These are phyloP conservation scores for Thelephora aurantiotincta DNA, from an alignment of 768 basidiomycete species.

Conservation along the genomic window DNA sequence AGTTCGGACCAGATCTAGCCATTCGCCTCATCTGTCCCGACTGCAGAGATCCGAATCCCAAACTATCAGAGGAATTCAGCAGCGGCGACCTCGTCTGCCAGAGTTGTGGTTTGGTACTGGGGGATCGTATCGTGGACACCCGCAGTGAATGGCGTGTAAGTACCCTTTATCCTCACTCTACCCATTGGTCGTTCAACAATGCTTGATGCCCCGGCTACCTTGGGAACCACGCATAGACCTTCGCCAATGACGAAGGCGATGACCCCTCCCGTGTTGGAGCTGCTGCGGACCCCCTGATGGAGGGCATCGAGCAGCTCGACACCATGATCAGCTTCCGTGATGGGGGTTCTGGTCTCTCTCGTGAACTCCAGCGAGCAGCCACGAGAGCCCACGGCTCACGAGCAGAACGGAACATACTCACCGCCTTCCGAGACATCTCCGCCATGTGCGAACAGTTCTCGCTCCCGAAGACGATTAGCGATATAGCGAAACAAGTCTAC, in stretches of 20 bases:
- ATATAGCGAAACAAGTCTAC: slow-evolving; percentile 94
- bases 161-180: slow-evolving; percentile 11
- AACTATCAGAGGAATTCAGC: slow-evolving; percentile 95
- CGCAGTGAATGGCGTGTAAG: slow-evolving; percentile 95
- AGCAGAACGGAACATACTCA: slow-evolving; percentile 72
- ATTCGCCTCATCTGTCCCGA: slow-evolving; percentile 92
- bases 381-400: slow-evolving; percentile 67
- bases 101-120: slow-evolving; percentile 85
- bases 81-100: slow-evolving; percentile 96
- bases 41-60: slow-evolving; percentile 84
- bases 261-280: slow-evolving; percentile 99
- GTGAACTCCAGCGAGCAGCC: slow-evolving; percentile 86
- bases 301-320: slow-evolving; percentile 89
- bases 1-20: slow-evolving; percentile 70
- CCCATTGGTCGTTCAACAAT: slow-evolving; percentile 4
- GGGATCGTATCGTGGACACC: slow-evolving; percentile 94
- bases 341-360: slow-evolving; percentile 84
- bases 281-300: slow-evolving; percentile 83
- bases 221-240: slow-evolving; percentile 49
- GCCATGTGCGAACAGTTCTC: slow-evolving; percentile 95
- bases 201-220: slow-evolving; percentile 10
- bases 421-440: slow-evolving; percentile 83
- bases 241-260: slow-evolving; percentile 98
- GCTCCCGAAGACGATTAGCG: slow-evolving; percentile 84
- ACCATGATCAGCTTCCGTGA: slow-evolving; percentile 94